A percentile compares a stretch with the other conserved stretches of the same genome.
Evolutionary conservation across 176 grass and related monocot species (phyloP).

Genomic region (Musa acuminata): DNA sequence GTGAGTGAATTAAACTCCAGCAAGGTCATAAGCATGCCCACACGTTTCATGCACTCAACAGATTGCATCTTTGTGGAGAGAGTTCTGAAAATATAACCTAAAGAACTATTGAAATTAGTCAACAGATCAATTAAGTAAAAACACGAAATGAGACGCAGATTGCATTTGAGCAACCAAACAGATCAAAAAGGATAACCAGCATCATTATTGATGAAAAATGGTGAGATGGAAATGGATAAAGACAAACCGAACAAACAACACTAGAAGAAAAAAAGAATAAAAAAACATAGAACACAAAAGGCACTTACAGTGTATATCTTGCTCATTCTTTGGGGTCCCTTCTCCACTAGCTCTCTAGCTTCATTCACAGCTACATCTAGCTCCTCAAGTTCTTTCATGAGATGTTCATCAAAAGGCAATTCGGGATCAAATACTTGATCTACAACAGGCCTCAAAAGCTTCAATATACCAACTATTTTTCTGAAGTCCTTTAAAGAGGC

Average conservation of each 20-base stretch:
- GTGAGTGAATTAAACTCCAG: no score
- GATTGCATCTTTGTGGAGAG: no score
- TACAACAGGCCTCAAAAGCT: conserved; percentile 32
- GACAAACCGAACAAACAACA: background rate
- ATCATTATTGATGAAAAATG: background rate
- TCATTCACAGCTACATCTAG: conserved; percentile 34
- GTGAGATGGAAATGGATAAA: background rate
- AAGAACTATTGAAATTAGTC: background rate
- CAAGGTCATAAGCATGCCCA: no score
- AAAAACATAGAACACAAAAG: background rate
- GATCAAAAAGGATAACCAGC: background rate
- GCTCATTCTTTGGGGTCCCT: conserved; percentile 23
- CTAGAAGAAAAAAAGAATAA: no score
- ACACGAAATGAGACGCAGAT: background rate
- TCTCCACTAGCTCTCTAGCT: conserved; percentile 39
- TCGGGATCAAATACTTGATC: conserved; percentile 33
- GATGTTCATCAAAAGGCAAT: conserved; percentile 12
- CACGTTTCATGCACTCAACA: no score
- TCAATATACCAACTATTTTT: conserved; percentile 31
- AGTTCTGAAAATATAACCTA: no score
- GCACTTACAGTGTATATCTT: conserved; percentile 38
- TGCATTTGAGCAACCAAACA: background rate
- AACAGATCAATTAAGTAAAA: background rate
- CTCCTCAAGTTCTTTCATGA: conserved; percentile 27
- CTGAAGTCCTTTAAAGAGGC: conserved; percentile 26